phyloP scores from a whole-genome alignment of 192 early-diverging fungal genomes.

The Coemansia sp. region DNA sequence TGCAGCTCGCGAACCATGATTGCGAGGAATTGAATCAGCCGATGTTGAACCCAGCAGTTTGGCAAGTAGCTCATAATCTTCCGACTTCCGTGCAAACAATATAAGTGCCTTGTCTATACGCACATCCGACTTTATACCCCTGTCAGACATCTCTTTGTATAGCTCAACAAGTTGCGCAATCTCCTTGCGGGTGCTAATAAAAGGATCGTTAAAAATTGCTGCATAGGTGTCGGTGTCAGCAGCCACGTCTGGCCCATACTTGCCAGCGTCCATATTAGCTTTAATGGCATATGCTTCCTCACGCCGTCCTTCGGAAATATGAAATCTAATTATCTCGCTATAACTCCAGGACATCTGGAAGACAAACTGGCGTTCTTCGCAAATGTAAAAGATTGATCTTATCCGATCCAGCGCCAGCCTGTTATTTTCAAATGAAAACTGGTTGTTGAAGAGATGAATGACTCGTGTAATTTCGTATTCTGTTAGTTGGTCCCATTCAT shows the following conservation, averaged over 20 bases:
- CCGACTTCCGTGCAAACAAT: constrained; percentile 10
- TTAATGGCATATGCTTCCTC: constrained; percentile 33
- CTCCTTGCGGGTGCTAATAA: constrained; percentile 11
- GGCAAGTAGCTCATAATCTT: constrained; percentile 23
- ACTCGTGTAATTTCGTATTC: constrained; percentile 39
- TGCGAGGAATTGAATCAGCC: neutral
- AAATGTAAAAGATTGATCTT: constrained; percentile 14
- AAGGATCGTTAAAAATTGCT: constrained; percentile 39
- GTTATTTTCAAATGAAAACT: constrained; percentile 32
- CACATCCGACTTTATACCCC: constrained; percentile 24
- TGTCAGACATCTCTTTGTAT: constrained; percentile 47
- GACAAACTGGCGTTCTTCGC: constrained; percentile 7
- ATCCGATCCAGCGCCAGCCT: constrained; percentile 18
- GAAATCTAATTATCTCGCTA: constrained; percentile 45
- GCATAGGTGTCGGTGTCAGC: constrained; percentile 38
- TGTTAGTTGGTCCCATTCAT: constrained; percentile 28
- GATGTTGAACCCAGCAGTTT: constrained; percentile 21
- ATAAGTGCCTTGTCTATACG: constrained; percentile 38
- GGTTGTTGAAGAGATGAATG: constrained; percentile 37
- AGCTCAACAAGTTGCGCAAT: constrained; percentile 19
- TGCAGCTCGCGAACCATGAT: constrained; percentile 16
- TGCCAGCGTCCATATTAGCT: constrained; percentile 22
- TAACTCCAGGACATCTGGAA: constrained; percentile 18
- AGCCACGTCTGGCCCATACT: constrained; percentile 15
- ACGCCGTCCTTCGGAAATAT: constrained; percentile 22